Evolutionary conservation across 768 basidiomycete species (phyloP).

Genomic region (Podaxis sp.): DNA sequence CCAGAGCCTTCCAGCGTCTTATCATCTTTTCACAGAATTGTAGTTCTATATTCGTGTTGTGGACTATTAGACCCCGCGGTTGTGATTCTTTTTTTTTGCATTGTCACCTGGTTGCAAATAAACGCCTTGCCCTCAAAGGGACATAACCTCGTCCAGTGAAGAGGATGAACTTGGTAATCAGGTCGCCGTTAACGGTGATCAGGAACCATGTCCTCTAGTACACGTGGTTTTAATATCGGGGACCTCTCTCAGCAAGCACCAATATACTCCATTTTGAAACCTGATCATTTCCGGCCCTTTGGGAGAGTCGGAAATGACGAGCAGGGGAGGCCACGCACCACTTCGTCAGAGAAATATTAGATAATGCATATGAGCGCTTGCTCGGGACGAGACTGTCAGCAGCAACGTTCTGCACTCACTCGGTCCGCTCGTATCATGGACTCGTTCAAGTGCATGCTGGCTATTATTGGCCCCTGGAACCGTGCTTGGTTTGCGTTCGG

Average conservation of each 20-base stretch:
- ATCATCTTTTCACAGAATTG: slow-evolving; percentile 15
- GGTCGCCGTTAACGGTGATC: slow-evolving; percentile 17
- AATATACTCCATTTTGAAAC: slow-evolving; percentile 6
- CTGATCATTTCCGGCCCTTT: slow-evolving; percentile 2
- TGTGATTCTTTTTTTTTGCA: not conserved
- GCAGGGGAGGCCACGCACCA: not conserved
- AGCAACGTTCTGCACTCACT: not conserved
- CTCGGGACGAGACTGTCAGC: not conserved
- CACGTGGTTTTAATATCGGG: slow-evolving; percentile 16
- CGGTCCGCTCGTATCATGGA: not conserved
- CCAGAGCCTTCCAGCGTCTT: not conserved
- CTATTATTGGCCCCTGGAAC: slow-evolving; percentile 1
- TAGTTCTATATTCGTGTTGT: slow-evolving; percentile 5
- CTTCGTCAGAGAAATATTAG: not conserved
- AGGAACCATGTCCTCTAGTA: slow-evolving; percentile 17
- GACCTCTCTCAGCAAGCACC: not conserved
- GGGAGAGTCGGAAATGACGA: slow-evolving; percentile 14
- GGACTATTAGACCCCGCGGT: slow-evolving; percentile 1
- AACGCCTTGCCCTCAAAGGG: not conserved
- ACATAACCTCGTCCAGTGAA: not conserved
- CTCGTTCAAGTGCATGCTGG: not conserved
- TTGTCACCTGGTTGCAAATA: not conserved
- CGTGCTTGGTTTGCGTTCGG: slow-evolving; percentile 7
- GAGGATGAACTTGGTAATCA: not conserved
- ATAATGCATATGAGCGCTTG: slow-evolving; percentile 2